Conservation (phyloP, 1,284 basidiomycete genomes). For the Pulchroboletus neoregius region DNA sequence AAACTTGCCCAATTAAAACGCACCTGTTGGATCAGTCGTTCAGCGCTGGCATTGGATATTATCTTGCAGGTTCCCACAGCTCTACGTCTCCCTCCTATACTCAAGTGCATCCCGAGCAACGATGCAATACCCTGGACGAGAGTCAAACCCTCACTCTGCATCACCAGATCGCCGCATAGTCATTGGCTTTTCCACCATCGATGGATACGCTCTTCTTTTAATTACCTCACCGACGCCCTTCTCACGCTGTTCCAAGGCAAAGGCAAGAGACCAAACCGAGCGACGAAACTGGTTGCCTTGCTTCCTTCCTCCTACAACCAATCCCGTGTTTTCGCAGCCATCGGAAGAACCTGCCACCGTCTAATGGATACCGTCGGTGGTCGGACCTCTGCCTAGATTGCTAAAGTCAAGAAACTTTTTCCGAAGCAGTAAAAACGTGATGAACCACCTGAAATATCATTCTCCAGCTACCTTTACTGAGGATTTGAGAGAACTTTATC, state of each 20-base stretch:
- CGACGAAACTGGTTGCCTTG: constrained; percentile 49
- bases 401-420: constrained; percentile 57
- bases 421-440: constrained; percentile 3
- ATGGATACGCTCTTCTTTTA: constrained; percentile 51
- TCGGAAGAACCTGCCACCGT: constrained; percentile 70
- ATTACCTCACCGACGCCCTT: constrained; percentile 4
- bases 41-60: constrained; percentile 81
- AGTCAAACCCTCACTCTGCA: constrained; percentile 55
- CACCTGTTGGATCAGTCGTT: constrained; percentile 80
- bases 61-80: constrained; percentile 61
- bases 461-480: not conserved
- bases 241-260: constrained; percentile 50
- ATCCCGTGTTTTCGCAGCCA: constrained; percentile 41
- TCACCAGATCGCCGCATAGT: constrained; percentile 53
- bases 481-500: not conserved
- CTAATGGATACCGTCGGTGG: constrained; percentile 80
- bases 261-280: constrained; percentile 57
- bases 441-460: constrained; percentile 10
- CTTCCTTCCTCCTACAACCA: constrained; percentile 6
- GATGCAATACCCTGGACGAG: constrained; percentile 54
- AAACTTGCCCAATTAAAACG: constrained; percentile 73
- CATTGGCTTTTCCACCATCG: constrained; percentile 71
- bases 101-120: constrained; percentile 71
- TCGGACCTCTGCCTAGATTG: constrained; percentile 73
- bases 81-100: constrained; percentile 42